A percentile compares a stretch with the other conserved stretches of the same genome.
phyloP scores from a whole-genome alignment of 805 yeast species.

The Jamesozyma gamospora region DNA sequence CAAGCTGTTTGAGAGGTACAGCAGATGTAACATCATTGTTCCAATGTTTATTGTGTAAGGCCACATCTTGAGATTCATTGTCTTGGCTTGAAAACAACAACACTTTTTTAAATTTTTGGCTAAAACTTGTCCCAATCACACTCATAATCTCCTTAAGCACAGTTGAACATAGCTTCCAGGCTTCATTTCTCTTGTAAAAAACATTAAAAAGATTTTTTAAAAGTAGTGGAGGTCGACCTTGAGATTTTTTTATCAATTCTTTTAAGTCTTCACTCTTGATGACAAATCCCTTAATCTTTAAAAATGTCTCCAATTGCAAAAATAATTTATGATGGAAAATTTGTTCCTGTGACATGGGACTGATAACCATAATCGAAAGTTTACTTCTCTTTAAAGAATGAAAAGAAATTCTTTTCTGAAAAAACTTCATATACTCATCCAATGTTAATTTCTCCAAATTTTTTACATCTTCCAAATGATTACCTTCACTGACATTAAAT shows the following conservation, averaged over 20 bases:
- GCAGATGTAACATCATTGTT: neutral
- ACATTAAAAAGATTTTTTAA: conserved; percentile 35
- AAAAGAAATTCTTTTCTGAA: conserved; percentile 29
- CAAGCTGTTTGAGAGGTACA: neutral
- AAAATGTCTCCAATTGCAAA: conserved; percentile 35
- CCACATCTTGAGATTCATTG: neutral
- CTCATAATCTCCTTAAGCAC: conserved; percentile 31
- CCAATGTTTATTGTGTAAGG: neutral
- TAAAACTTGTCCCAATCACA: conserved; percentile 10
- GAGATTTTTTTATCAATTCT: conserved; percentile 31
- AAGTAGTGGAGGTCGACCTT: conserved; percentile 31
- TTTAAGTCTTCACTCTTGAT: conserved; percentile 34
- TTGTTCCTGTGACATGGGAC: conserved; percentile 32
- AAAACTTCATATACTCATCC: conserved; percentile 30
- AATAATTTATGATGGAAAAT: conserved; percentile 29
- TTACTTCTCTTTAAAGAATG: conserved; percentile 31
- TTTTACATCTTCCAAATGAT: conserved; percentile 26
- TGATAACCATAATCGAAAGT: conserved; percentile 34
- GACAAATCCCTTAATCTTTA: conserved; percentile 39
- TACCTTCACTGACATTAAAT: conserved; percentile 25
- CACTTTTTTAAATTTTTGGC: conserved; percentile 2
- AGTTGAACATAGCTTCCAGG: conserved; percentile 28
- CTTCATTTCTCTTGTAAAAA: conserved; percentile 35
- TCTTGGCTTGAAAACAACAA: too few species aligned
- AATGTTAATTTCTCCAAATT: conserved; percentile 28